phyloP scores from a whole-genome alignment of 306 rosid genomes.

The Castanospermum australe region DNA sequence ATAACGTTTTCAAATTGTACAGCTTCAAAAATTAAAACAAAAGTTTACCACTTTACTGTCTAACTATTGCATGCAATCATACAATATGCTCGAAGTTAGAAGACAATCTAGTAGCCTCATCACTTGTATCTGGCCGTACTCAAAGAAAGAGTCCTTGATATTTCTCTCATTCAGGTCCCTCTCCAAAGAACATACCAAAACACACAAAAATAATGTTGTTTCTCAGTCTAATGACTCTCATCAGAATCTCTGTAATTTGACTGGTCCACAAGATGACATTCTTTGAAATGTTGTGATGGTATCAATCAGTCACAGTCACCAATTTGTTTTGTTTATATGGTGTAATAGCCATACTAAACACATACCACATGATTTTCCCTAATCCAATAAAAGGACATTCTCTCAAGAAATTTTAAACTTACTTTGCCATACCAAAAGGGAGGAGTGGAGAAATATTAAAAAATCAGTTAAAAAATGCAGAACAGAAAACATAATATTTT shows the following conservation, averaged over 20 bases:
- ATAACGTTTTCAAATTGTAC: too few species aligned
- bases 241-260: background rate
- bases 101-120: background rate
- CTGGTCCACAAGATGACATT: background rate
- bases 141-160: background rate
- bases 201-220: background rate
- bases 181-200: background rate
- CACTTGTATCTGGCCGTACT: background rate
- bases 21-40: too few species aligned
- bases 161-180: background rate
- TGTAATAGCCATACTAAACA: too few species aligned
- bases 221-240: background rate
- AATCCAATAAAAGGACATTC: background rate
- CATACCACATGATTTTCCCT: background rate
- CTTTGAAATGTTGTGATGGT: background rate
- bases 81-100: too few species aligned
- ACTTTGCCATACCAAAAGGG: background rate
- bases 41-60: too few species aligned
- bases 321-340: background rate
- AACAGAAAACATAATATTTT: background rate
- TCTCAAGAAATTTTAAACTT: background rate
- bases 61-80: too few species aligned
- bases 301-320: background rate
- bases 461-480: background rate
- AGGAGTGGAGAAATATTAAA: background rate